phyloP scores from a whole-genome alignment of 2,329 filamentous ascomycete genomes.

The Xylariaceae sp. region DNA sequence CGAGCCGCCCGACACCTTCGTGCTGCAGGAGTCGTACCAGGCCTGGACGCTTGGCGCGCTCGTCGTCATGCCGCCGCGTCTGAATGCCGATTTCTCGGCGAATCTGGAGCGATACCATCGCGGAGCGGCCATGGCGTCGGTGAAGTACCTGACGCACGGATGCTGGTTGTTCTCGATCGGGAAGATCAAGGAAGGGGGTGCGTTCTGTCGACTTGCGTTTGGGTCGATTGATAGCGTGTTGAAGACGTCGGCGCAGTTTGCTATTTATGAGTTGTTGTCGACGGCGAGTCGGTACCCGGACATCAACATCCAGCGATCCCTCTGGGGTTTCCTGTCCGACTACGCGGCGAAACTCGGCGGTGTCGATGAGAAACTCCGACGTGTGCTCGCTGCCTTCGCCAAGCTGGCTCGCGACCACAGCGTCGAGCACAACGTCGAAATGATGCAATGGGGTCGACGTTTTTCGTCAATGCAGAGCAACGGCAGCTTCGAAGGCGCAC shows the following conservation, averaged over 20 bases:
- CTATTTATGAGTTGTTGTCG: conserved; percentile 17
- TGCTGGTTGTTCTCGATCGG: conserved; percentile 28
- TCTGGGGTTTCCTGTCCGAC: conserved; percentile 27
- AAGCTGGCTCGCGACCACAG: conserved; percentile 20
- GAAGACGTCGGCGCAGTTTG: conserved; percentile 24
- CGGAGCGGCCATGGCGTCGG: conserved; percentile 25
- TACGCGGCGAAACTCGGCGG: conserved; percentile 14
- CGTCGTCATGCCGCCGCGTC: conserved; percentile 9
- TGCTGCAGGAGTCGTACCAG: conserved; percentile 27
- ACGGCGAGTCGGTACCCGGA: conserved; percentile 16
- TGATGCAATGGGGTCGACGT: conserved; percentile 25
- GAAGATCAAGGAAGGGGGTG: conserved; percentile 22
- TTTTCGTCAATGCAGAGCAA: conserved; percentile 24
- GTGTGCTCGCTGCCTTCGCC: conserved; percentile 22
- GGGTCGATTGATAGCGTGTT: conserved; percentile 24
- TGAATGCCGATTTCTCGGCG: conserved; percentile 19
- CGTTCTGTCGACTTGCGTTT: conserved; percentile 25
- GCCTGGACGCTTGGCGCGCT: conserved; percentile 23
- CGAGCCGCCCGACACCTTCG: conserved; percentile 24
- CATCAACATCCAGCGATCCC: conserved; percentile 22
- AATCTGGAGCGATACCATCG: conserved; percentile 23
- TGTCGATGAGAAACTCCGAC: conserved; percentile 22
- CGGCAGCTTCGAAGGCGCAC: conserved; percentile 27
- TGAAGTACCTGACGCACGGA: conserved; percentile 25
- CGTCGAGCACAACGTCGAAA: conserved; percentile 22